phyloP scores from a whole-genome alignment of 805 yeast genomes.

The Cyberlindnera sargentensis region DNA sequence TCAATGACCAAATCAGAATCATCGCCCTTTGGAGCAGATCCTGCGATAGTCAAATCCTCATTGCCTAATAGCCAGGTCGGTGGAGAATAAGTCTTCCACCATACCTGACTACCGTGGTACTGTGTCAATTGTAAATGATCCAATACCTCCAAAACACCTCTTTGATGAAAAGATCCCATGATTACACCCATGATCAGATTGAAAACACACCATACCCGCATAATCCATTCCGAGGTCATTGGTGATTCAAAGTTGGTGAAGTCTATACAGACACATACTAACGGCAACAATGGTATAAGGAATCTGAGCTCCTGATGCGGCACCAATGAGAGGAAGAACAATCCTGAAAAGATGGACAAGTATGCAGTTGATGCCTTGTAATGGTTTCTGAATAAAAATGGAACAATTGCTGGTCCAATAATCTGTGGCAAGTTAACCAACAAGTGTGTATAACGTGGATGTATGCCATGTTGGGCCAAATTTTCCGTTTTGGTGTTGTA shows the following conservation, averaged over 20 bases:
- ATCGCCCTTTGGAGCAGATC: background rate
- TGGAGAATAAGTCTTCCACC: conserved; percentile 95
- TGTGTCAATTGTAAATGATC: conserved; percentile 28
- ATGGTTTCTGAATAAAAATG: conserved; percentile 29
- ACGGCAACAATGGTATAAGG: conserved; percentile 70
- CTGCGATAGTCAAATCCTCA: conserved; percentile 13
- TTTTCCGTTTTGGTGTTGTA: conserved; percentile 62
- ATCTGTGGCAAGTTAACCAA: conserved; percentile 72
- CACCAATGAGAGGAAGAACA: conserved; percentile 53
- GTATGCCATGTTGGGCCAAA: conserved; percentile 74
- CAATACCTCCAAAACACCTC: conserved; percentile 75
- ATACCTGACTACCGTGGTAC: conserved; percentile 41
- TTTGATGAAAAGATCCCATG: conserved; percentile 84
- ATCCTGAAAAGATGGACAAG: conserved; percentile 54
- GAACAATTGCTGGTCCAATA: conserved; percentile 65
- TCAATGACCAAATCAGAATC: conserved; percentile 29
- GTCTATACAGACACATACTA: conserved; percentile 52
- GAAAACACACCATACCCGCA: conserved; percentile 52
- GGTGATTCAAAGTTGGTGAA: conserved; percentile 27
- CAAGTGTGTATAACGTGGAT: conserved; percentile 68
- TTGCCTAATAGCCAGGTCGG: conserved; percentile 72
- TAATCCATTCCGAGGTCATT: conserved; percentile 14
- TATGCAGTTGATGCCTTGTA: conserved; percentile 45
- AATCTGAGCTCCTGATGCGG: conserved; percentile 97
- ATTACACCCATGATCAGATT: conserved; percentile 51